Conservation (phyloP, 1,284 basidiomycete genomes). For the Hortiboletus rubellus region DNA sequence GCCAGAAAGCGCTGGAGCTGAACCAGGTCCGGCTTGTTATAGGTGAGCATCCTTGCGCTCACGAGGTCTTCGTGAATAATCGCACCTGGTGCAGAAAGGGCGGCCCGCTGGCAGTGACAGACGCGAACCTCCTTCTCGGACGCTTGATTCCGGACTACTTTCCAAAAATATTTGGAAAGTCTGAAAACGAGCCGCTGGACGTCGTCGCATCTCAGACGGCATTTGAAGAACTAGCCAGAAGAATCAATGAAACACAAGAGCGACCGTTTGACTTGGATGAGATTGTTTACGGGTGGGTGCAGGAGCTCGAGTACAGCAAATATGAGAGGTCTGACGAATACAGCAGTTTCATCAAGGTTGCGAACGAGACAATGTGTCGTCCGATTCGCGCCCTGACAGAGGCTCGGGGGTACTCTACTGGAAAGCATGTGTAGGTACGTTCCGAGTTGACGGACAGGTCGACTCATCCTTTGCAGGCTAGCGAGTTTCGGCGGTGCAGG, state of each 20-base stretch:
- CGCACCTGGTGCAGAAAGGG: conserved; percentile 50
- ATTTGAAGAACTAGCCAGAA: conserved; percentile 30
- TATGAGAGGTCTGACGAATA: conserved; percentile 3
- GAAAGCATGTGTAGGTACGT: conserved; percentile 64
- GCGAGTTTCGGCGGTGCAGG: conserved; percentile 87
- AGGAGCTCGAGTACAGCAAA: background rate
- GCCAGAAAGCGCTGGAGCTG: conserved; percentile 70
- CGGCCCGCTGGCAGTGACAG: conserved; percentile 71
- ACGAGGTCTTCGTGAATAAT: background rate
- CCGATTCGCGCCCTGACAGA: conserved; percentile 93
- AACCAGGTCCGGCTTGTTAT: conserved; percentile 75
- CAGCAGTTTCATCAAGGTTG: conserved; percentile 84
- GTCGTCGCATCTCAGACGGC: conserved; percentile 45
- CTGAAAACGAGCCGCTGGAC: conserved; percentile 71
- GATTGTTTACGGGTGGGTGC: conserved; percentile 77
- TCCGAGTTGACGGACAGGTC: background rate
- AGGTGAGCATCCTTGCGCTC: conserved; percentile 37
- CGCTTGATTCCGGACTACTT: conserved; percentile 70
- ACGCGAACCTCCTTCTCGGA: conserved; percentile 76
- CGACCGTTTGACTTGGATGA: conserved; percentile 75
- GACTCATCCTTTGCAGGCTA: conserved; percentile 38
- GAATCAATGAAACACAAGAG: conserved; percentile 49
- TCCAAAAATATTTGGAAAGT: conserved; percentile 77
- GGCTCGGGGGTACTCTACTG: conserved; percentile 83
- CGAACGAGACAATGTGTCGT: conserved; percentile 91